Evolutionary conservation across 371 early-diverging fungal genomes (phyloP).

Genomic region (Coemansia sp.): DNA sequence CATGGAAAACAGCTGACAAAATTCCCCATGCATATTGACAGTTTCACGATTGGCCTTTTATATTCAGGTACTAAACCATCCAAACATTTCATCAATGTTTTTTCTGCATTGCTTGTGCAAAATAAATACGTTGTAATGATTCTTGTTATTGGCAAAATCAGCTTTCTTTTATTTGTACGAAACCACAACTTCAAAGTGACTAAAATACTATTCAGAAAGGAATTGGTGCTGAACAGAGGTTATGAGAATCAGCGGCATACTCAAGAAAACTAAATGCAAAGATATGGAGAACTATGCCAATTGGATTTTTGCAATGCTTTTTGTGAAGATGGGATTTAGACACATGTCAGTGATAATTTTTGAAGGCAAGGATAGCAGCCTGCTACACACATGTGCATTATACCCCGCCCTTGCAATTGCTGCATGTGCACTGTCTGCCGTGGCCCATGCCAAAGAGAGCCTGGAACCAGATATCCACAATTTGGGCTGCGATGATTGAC

Average conservation of each 20-base stretch:
- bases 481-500: constrained; percentile 14
- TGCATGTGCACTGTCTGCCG: constrained; percentile 40
- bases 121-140: not conserved
- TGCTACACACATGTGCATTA: not conserved
- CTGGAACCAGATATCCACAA: constrained; percentile 25
- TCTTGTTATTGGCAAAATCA: not conserved
- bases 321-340: not conserved
- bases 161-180: too few relatives aligned
- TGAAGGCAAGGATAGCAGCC: not conserved
- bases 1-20: not conserved
- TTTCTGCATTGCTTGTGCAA: not conserved
- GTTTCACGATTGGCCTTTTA: not conserved
- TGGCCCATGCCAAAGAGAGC: constrained; percentile 27
- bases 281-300: too few relatives aligned
- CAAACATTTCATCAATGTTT: not conserved
- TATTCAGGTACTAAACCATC: not conserved
- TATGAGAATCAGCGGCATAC: too few relatives aligned
- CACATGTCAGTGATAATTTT: not conserved
- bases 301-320: not conserved
- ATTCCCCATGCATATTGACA: not conserved
- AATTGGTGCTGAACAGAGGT: too few relatives aligned
- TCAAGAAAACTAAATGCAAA: too few relatives aligned
- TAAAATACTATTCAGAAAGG: too few relatives aligned
- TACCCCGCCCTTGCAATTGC: constrained; percentile 32
- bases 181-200: too few relatives aligned